Base-by-base conservation (phyloP, 164 flowering plant genomes). In the Berberis vulgaris region DNA sequence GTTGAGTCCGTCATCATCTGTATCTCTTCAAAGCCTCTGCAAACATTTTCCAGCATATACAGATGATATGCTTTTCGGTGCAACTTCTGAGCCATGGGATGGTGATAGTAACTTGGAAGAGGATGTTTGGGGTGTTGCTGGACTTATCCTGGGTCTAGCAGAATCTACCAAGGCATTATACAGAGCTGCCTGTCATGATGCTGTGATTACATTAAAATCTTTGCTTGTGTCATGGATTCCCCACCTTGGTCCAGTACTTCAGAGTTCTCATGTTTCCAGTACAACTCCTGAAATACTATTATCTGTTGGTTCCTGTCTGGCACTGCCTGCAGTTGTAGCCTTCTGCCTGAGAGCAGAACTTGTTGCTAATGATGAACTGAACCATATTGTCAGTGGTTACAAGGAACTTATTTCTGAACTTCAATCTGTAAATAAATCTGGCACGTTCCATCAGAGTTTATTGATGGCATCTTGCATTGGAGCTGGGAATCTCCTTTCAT, bases 101-200 rank as follows among this genome's bases (percentile, higher is more conserved):
- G 67, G 65, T 63, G 54, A 7, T 69, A 80, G 77, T 62, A 71
- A 72, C 67, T 58, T 79, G 71, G 92, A 83, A 70, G 94, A 84
- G 73, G 97, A 95, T 70, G 70, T 78, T 50, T 95, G 99, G 99
- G 96, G 92, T 65, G 77, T 84, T 72, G 81, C 94, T 63, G 99
- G 97, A 67, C 87, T 87, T 63, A 77, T 88, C 60, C 61, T 89
- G 65, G 99, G 97, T 70, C 78, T 95, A 71, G 96, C 84, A 8
- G 70, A 71, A 76, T 81, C 82, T 69, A 67, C 89, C 46, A 62
- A 76, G 74, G 91, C 96, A 58, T 47, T 91, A 47, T 89, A 84
- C 63, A 74, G 86, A 79, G 72, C 81, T 65, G 97, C 94, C 54
- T 72, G 64, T 44, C 72, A 65, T 64, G 87, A 95, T 67, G 83